Conservation (phyloP, 2,329 filamentous ascomycete species). For the Alternaria tenuissima region DNA sequence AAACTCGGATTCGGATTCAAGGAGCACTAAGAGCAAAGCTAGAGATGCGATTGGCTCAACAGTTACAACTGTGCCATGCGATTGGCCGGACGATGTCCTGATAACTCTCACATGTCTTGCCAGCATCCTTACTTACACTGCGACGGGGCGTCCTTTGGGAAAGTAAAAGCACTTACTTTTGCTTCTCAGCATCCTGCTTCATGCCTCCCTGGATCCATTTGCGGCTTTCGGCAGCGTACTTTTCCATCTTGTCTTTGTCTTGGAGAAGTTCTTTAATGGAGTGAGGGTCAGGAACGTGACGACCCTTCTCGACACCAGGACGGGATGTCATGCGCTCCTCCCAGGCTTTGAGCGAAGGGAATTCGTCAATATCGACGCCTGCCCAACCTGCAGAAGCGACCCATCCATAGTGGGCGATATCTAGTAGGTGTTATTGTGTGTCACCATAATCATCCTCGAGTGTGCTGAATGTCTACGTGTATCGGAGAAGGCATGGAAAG, state of each 20-base stretch:
- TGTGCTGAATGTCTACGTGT: neutral
- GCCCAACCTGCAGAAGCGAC: conserved; percentile 67
- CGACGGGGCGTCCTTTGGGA: neutral
- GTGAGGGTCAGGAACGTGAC: conserved; percentile 73
- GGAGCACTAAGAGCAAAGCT: neutral
- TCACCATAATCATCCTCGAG: neutral
- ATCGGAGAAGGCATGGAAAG: neutral
- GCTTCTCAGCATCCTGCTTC: conserved; percentile 64
- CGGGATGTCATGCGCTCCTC: conserved; percentile 73
- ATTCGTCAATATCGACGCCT: conserved; percentile 75
- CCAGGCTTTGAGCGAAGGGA: conserved; percentile 80
- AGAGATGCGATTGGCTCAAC: neutral
- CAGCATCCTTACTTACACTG: neutral
- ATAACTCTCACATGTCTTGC: neutral
- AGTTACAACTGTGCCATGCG: neutral
- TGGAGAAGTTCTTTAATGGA: conserved; percentile 66
- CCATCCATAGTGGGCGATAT: conserved; percentile 85
- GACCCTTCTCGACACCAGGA: conserved; percentile 77
- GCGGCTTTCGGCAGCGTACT: conserved; percentile 59
- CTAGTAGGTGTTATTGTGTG: conserved; percentile 46
- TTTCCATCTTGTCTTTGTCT: conserved; percentile 66
- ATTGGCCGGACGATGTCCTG: neutral
- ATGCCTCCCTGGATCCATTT: conserved; percentile 75
- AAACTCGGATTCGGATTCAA: neutral
- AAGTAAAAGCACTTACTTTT: conserved; percentile 36